Evolutionary conservation across 1,284 basidiomycete species (phyloP), one percentile per base, ranked within the genome.

Genomic region (Fomitopsis betulina): DNA sequence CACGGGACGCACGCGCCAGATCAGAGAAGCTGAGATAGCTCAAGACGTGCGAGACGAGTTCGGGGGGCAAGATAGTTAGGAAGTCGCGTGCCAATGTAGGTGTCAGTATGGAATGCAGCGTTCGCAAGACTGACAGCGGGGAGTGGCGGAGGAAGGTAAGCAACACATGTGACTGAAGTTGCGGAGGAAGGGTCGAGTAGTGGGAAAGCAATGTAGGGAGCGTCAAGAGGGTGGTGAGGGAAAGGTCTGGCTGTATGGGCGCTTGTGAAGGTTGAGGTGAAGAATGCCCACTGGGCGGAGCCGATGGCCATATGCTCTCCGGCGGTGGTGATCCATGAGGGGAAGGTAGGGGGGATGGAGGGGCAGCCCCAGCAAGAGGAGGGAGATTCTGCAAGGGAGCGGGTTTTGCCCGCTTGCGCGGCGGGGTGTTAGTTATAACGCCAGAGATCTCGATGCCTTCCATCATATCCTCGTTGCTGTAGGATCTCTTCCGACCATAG

Each of bases 81-180:
- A 94, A 95, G 72, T 95, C 93, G 65, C 93, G 87, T 21, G 91
- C 90, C 27, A 95, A 78, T 7, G 90, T 92, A 32, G 92, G 91
- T 0, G 88, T 87, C 63, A 95, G 78, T 60, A 95, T 86, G 47
- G 88, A 87, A 69, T 94, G 89, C 15, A 94, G 73, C 5, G 87
- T 89, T 56, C 93, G 87, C 32, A 95, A 76, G 43, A 94, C 92
- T 7, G 91, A 86, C 17, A 94, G 79, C 2, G 92, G 86, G 12
- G 93, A 93, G 66, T 92, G 89, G 61, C 90, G 87, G 43, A 95
- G 77, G 58, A 95, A 83, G 25, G 89, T 91, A 60, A 94, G 83
- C 52, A 95, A 81, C 64, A 94, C 84, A 70, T 94, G 91, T 0
- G 91, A 91, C 75, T 95, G 93, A 30, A 94, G 73, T 9, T 83